A percentile compares a stretch with the other conserved stretches of the same genome.
Evolutionary conservation across 768 basidiomycete species (phyloP).

Genomic region (Chalciporus piperatus): DNA sequence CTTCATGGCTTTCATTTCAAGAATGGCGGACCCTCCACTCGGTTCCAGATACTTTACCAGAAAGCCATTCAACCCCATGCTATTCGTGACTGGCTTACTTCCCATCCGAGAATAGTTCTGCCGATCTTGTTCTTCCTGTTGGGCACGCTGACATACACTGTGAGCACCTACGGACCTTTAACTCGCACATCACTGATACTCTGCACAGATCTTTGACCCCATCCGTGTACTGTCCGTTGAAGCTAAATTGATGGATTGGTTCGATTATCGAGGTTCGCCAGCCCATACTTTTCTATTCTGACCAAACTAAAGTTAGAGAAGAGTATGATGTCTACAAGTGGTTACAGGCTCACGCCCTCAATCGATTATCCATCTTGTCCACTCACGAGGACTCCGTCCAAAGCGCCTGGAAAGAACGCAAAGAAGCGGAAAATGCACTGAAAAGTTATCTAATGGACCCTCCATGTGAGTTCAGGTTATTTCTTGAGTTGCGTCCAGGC

Average conservation of each 20-base stretch:
- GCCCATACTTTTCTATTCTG: neutral
- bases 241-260: slow-evolving; percentile 79
- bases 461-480: slow-evolving; percentile 50
- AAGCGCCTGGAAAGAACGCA: slow-evolving; percentile 81
- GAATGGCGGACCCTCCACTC: slow-evolving; percentile 32
- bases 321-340: slow-evolving; percentile 76
- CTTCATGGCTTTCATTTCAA: slow-evolving; percentile 57
- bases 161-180: slow-evolving; percentile 34
- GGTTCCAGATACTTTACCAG: slow-evolving; percentile 57
- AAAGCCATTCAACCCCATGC: slow-evolving; percentile 62
- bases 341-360: slow-evolving; percentile 61
- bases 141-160: slow-evolving; percentile 88
- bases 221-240: slow-evolving; percentile 82
- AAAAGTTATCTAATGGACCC: slow-evolving; percentile 72
- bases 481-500: neutral
- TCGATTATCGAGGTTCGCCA: slow-evolving; percentile 66
- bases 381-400: slow-evolving; percentile 24
- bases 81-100: slow-evolving; percentile 75
- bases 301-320: slow-evolving; percentile 30
- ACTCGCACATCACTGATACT: neutral
- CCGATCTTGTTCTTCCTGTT: slow-evolving; percentile 82
- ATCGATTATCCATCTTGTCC: slow-evolving; percentile 39
- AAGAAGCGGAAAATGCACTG: slow-evolving; percentile 68
- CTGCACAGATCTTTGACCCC: slow-evolving; percentile 81
- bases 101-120: slow-evolving; percentile 82